phyloP scores from a whole-genome alignment of 225 moss, liverwort and hornwort genomes.

The Lunularia cruciata region DNA sequence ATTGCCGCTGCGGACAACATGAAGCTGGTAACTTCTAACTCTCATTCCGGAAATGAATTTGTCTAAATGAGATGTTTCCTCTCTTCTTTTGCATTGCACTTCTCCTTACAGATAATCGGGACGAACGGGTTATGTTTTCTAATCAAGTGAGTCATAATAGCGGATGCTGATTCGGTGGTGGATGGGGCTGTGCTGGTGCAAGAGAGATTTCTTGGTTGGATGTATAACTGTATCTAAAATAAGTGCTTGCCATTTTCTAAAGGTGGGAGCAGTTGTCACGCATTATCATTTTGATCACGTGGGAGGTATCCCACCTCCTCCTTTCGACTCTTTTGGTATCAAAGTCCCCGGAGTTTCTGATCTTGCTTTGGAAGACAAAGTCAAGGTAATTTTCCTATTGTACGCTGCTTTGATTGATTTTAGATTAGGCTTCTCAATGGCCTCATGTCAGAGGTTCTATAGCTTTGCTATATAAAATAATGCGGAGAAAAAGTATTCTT shows the following conservation, averaged over 20 bases:
- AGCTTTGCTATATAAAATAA: too few relatives aligned
- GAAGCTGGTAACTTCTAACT: slow-evolving; percentile 48
- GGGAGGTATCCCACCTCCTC: slow-evolving; percentile 93
- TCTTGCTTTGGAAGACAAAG: slow-evolving; percentile 80
- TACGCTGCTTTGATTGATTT: not conserved
- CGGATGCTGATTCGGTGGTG: too few relatives aligned
- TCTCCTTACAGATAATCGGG: too few relatives aligned
- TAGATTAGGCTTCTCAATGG: not conserved
- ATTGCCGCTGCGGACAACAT: slow-evolving; percentile 71
- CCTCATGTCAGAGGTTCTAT: too few relatives aligned
- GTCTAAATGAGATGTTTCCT: too few relatives aligned
- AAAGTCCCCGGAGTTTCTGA: slow-evolving; percentile 92
- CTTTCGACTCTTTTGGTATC: slow-evolving; percentile 88
- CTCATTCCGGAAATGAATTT: too few relatives aligned
- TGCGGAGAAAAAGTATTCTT: too few relatives aligned
- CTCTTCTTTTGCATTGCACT: too few relatives aligned
- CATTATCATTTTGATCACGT: slow-evolving; percentile 99
- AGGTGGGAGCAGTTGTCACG: slow-evolving; percentile 91
- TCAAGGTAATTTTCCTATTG: slow-evolving; percentile 37
- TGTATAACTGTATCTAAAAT: not conserved
- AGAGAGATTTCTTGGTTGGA: not conserved
- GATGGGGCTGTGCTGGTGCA: not conserved
- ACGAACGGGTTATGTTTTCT: too few relatives aligned
- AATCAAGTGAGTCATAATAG: too few relatives aligned
- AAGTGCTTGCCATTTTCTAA: not conserved